phyloP scores from a whole-genome alignment of 169 alveolate species.

The Neospora caninum region DNA sequence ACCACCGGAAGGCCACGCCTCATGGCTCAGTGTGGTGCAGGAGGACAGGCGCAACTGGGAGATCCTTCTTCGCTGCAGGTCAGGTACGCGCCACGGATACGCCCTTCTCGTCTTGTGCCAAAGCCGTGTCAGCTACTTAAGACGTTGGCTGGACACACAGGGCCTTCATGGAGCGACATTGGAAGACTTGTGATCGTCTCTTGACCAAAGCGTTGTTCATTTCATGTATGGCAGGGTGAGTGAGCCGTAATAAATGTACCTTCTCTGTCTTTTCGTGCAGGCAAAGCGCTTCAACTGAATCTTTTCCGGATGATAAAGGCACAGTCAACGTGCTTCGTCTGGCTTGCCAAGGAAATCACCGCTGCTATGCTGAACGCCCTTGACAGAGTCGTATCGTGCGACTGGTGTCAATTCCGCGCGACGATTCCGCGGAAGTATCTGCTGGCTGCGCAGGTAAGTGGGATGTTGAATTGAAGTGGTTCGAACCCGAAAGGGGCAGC shows the following conservation, averaged over 20 bases:
- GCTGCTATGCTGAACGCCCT: conserved; percentile 3
- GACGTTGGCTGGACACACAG: no score
- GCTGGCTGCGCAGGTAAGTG: not conserved
- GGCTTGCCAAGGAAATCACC: conserved; percentile 21
- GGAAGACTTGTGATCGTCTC: not conserved
- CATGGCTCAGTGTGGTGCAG: not conserved
- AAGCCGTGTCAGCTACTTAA: not conserved
- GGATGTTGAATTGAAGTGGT: no score
- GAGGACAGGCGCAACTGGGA: conserved; percentile 23
- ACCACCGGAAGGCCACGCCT: not conserved
- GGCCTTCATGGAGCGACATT: no score
- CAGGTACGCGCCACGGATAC: not conserved
- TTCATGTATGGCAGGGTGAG: not conserved
- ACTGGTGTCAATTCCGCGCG: not conserved
- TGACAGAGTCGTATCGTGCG: not conserved
- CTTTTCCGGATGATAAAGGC: conserved; percentile 28
- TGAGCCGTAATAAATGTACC: not conserved
- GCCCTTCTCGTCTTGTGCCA: not conserved
- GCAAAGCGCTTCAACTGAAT: conserved; percentile 19
- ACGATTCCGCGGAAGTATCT: conserved; percentile 33
- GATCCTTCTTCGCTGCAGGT: not conserved
- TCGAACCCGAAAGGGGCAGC: no score
- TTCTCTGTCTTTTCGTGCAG: not conserved
- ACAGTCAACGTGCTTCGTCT: not conserved
- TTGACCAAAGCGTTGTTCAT: not conserved